Evolutionary conservation across 2,329 filamentous ascomycete species (phyloP).

Genomic region (Cladorrhinum sp.): DNA sequence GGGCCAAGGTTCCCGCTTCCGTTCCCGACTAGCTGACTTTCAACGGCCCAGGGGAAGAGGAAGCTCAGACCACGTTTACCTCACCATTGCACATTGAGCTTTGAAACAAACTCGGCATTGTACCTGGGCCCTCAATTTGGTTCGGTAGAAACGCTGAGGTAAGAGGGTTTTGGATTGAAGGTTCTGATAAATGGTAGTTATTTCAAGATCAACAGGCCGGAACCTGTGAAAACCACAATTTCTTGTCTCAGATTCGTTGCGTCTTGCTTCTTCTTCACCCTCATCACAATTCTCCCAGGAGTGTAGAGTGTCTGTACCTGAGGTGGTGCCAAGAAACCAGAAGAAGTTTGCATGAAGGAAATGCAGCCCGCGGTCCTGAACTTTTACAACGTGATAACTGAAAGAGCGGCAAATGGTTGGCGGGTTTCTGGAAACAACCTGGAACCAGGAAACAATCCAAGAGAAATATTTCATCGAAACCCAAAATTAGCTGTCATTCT

Average conservation of each 20-base stretch:
- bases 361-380: not conserved
- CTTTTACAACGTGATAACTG: not conserved
- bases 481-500: not conserved
- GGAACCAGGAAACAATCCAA: not conserved
- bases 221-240: not conserved
- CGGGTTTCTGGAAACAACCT: not conserved
- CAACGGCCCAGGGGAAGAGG: not conserved
- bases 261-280: not conserved
- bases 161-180: too few relatives aligned
- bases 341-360: not conserved
- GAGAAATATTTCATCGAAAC: not conserved
- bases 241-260: not conserved
- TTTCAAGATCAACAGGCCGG: not conserved
- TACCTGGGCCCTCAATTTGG: not conserved
- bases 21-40: not conserved
- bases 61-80: not conserved
- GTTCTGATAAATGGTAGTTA: not conserved
- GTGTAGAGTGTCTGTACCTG: too few relatives aligned
- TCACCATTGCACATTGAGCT: not conserved
- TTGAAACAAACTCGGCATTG: not conserved
- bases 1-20: not conserved
- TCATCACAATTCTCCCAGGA: too few relatives aligned
- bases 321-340: not conserved
- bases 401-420: not conserved
- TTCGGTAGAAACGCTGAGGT: too few relatives aligned